These are phyloP conservation scores for Tetrahymena malaccensis DNA, from an alignment of 73 alveolate genomes.

Conservation along the genomic window DNA sequence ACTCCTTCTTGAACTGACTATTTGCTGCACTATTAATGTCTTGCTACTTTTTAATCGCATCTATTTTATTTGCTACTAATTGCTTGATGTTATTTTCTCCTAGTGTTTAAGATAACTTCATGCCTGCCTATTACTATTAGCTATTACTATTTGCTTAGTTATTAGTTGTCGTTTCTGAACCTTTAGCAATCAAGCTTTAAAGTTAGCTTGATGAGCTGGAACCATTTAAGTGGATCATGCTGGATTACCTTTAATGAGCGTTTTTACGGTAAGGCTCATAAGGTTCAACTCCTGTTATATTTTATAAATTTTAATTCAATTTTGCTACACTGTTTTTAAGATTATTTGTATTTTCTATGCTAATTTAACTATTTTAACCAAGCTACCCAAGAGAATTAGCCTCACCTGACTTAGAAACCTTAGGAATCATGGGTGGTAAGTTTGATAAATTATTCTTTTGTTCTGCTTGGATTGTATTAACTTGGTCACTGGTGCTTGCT, in stretches of 20 bases:
- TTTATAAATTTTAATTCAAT: neutral
- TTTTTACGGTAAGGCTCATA: neutral
- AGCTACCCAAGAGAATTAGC: neutral
- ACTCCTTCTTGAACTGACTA: neutral
- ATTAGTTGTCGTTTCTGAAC: neutral
- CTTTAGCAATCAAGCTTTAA: neutral
- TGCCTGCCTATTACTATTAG: neutral
- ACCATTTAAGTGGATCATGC: neutral
- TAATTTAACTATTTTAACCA: neutral
- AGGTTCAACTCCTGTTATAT: neutral
- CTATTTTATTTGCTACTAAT: neutral
- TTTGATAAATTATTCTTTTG: neutral
- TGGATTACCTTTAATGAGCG: neutral
- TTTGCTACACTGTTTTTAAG: neutral
- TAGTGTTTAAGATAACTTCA: neutral
- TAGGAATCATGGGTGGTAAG: neutral
- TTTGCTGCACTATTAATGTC: neutral
- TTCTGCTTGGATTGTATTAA: neutral
- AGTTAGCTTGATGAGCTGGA: neutral
- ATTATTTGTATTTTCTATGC: neutral
- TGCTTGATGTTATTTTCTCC: neutral
- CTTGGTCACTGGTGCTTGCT: neutral
- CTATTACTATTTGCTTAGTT: neutral
- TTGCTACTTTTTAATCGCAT: neutral
- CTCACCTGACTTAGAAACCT: neutral